A percentile compares a stretch with the other conserved stretches of the same genome.
phyloP scores from a whole-genome alignment of 140 eudicot genomes.

The Anethum foeniculum region DNA sequence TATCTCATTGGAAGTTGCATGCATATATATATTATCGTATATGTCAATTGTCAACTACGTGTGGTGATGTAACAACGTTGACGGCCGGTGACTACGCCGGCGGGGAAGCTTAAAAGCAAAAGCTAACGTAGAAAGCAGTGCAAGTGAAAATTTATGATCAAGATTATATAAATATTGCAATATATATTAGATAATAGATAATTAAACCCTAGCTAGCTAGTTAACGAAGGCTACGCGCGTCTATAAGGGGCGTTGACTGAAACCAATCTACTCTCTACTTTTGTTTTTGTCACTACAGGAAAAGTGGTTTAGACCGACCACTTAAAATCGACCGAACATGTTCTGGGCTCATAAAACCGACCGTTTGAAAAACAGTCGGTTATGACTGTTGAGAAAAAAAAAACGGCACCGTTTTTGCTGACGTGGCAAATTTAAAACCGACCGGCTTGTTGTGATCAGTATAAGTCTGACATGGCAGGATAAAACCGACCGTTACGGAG shows the following conservation, averaged over 20 bases:
- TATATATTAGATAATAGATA: no score
- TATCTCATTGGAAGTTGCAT: background rate
- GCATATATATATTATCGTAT: background rate
- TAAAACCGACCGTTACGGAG: no score
- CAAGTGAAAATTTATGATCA: background rate
- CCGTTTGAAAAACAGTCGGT: no score
- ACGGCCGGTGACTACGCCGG: slow-evolving; percentile 85
- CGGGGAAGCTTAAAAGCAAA: slow-evolving; percentile 46
- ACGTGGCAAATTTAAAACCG: no score
- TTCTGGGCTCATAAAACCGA: no score
- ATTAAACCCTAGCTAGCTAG: background rate
- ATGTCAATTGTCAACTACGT: slow-evolving; percentile 17
- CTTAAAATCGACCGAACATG: no score
- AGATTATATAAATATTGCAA: background rate
- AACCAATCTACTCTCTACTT: background rate
- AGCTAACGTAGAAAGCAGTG: slow-evolving; percentile 37
- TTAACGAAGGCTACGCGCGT: background rate
- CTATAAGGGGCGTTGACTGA: background rate
- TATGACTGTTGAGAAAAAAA: no score
- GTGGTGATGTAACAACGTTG: slow-evolving; percentile 44
- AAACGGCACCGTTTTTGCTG: no score
- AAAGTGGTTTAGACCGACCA: no score
- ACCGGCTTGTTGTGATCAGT: no score
- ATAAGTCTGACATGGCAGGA: no score
- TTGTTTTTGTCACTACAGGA: no score